Base-by-base conservation (phyloP, 2,329 filamentous ascomycete species). In the Fusarium falciforme region DNA sequence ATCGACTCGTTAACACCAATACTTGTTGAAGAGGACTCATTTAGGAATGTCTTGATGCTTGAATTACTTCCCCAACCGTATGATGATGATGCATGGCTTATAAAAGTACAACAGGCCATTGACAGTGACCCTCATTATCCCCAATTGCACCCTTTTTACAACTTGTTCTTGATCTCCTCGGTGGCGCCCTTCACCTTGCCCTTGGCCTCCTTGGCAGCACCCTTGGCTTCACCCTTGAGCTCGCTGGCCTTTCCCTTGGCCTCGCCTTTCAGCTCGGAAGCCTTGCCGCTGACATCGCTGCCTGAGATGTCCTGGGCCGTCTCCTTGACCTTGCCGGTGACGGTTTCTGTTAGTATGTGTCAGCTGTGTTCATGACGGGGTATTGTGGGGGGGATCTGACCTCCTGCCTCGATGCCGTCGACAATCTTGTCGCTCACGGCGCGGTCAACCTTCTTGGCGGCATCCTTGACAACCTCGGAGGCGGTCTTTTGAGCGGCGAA, bases 361-460 rank as follows among this genome's bases (percentile, higher is more conserved):
- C 44, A 78, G 67, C 33, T 44, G 27, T n/a, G 14, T 42, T n/a
- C 8, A 57, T 17, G 4, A 20, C 17, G 25, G 17, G 14, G 20
- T 57, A 5, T n/a, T 6, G 11, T 22, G 36, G 25, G 14, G 14
- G 17, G 38, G 22, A 40, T 25, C 87, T 68, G 84, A 91, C 91
- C 81, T 58, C 87, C 87, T 55, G 85, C 83, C 74, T 92, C 85
- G 78, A 93, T 90, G 17, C 89, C 89, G 42, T 89, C 88, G 31
- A 91, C 88, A 20, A 92, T 79, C 79, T 90, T 91, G 79, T 90
- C 87, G 68, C 88, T 87, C 47, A 92, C 89, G 59, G 83, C 85
- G 33, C 89, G 85, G 82, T 92, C 89, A 7, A 91, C 89, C 7
- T 82, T 83, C 82, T 92, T 90, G 66, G 89, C 81, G 5, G 86